Percentiles rank a stretch among this genome's conserved stretches.
These are phyloP conservation scores for Solanum chacoense DNA, from an alignment of 305 asterid species.

Conservation along the genomic window DNA sequence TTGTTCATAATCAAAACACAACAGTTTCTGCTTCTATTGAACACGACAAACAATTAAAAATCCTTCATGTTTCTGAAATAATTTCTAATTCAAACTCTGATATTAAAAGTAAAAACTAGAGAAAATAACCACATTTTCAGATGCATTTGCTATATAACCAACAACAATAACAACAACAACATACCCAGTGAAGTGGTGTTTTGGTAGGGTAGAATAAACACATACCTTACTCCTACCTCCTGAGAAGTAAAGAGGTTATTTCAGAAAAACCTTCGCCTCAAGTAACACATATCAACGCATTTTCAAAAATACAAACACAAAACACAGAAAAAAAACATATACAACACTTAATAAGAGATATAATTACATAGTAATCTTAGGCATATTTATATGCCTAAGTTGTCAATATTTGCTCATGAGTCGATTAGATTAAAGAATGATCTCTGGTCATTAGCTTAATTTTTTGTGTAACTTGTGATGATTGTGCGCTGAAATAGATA, in stretches of 20 bases:
- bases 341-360: background rate
- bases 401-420: too few relatives aligned
- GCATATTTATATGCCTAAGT: too few relatives aligned
- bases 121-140: background rate
- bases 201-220: background rate
- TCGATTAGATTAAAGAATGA: too few relatives aligned
- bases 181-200: background rate
- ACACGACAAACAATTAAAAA: background rate
- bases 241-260: background rate
- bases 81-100: background rate
- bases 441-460: too few relatives aligned
- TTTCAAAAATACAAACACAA: background rate
- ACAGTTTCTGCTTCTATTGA: background rate
- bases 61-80: background rate
- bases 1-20: background rate
- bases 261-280: background rate
- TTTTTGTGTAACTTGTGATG: too few relatives aligned
- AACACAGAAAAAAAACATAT: background rate
- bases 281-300: background rate
- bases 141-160: background rate
- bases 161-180: background rate
- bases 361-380: too few relatives aligned
- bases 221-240: background rate
- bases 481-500: too few relatives aligned
- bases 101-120: background rate